Evolutionary conservation across 345 rosid species (phyloP), one percentile per base, ranked within the genome.

Genomic region (Laguncularia racemosa): DNA sequence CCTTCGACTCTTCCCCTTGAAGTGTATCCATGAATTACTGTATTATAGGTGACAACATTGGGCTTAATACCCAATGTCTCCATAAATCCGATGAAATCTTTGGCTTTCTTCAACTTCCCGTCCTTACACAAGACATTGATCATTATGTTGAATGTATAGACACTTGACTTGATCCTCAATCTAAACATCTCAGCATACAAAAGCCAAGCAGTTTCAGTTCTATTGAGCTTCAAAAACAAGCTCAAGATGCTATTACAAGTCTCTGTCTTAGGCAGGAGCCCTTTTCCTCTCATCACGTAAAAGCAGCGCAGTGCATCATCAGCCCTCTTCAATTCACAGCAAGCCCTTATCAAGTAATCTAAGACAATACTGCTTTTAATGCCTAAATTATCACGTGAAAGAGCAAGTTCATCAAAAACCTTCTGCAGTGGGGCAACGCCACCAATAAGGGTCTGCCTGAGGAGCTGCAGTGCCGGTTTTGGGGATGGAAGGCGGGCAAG

Each of bases 121-220:
- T 61, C 56, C 45, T 44, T 50, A 43, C 58, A 92, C 80, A 92
- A 67, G 51, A 80, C 73, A 67, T 92, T 89, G 21, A 93, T 78
- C 99, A 93, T 93, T 55, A 93, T 89, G 46, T 89, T 93, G 70
- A 72, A 93, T 0, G 99, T 89, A 58, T 65, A 71, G 17, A 83
- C 54, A 55, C 70, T 86, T 2, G 95, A 93, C 62, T 76, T 81
- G 20, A 93, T 82, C 83, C 77, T 76, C 86, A 82, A 71, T 76
- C 84, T 82, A 57, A 77, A 89, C 97, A 93, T 89, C 74, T 93
- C 93, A n/a, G 99, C 97, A 58, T 83, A 89, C 68, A 89, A 62
- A 67, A 84, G 80, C 97, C 99, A 85, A 0, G 88, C 95, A 2
- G 46, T 58, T 68, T 84, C 82, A 10, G 71, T 73, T 55, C 73